Evolutionary conservation across 2,329 filamentous ascomycete species (phyloP).

Genomic region (Botrytis porri): DNA sequence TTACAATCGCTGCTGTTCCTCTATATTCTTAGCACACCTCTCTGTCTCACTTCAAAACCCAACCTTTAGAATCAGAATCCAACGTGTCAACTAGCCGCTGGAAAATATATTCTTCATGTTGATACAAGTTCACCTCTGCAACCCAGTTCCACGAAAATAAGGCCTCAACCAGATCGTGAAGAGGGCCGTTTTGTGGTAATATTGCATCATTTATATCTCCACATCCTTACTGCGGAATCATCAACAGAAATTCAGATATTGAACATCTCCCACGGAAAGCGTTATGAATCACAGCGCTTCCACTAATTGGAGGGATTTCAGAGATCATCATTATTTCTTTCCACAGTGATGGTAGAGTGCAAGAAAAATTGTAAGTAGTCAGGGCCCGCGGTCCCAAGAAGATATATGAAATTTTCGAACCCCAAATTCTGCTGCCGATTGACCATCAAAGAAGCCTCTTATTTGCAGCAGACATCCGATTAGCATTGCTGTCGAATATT

Average conservation of each 20-base stretch:
- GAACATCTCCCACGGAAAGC: slow-evolving; percentile 23
- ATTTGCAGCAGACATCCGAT: no score
- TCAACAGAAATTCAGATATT: background rate
- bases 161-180: background rate
- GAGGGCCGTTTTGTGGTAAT: background rate
- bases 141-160: background rate
- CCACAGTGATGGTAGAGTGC: slow-evolving; percentile 47
- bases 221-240: background rate
- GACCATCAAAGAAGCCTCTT: no score
- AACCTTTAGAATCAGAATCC: background rate
- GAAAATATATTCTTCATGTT: background rate
- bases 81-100: background rate
- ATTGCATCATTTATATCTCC: no score
- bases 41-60: background rate
- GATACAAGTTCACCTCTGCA: background rate
- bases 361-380: slow-evolving; percentile 35
- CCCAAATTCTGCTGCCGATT: slow-evolving; percentile 49
- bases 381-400: slow-evolving; percentile 34
- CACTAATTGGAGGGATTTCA: background rate
- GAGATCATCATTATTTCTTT: slow-evolving; percentile 44
- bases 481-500: no score
- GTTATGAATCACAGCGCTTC: slow-evolving; percentile 33
- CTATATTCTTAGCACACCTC: background rate
- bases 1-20: no score
- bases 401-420: slow-evolving; percentile 42